Evolutionary conservation across 2,329 filamentous ascomycete genomes (phyloP).

Genomic region (Rutstroemia sydowiana): DNA sequence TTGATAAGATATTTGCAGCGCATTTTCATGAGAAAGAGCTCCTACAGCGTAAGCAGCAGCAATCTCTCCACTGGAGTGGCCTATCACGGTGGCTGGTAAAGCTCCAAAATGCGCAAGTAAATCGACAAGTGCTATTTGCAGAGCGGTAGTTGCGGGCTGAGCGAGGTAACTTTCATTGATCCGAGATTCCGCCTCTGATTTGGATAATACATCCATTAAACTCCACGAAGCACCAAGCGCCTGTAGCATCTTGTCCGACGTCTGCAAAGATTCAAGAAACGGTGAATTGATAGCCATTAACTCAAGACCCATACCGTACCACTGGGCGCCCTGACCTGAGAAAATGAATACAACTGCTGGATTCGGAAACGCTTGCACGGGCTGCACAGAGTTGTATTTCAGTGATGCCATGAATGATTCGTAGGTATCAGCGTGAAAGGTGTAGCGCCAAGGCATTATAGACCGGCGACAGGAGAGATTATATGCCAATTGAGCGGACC

Average conservation of each 20-base stretch:
- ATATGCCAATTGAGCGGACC: background rate
- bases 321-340: conserved; percentile 27
- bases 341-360: conserved; percentile 19
- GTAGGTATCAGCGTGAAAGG: background rate
- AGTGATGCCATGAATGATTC: background rate
- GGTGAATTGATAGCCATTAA: conserved; percentile 4
- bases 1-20: conserved; percentile 21
- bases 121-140: conserved; percentile 27
- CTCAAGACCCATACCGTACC: conserved; percentile 23
- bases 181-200: conserved; percentile 21
- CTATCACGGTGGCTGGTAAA: conserved; percentile 18
- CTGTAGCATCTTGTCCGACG: background rate
- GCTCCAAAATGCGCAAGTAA: conserved; percentile 19
- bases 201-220: conserved; percentile 29
- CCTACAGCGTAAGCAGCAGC: conserved; percentile 33
- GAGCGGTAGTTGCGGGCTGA: conserved; percentile 21
- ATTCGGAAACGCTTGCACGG: background rate
- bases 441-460: conserved; percentile 4
- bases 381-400: background rate
- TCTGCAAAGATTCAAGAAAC: background rate
- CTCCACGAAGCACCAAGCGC: background rate
- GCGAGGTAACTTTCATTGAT: conserved; percentile 18
- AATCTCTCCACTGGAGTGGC: conserved; percentile 30
- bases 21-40: conserved; percentile 16
- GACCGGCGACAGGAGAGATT: conserved; percentile 5